A percentile compares a stretch with the other conserved stretches of the same genome.
Evolutionary conservation across 2,329 filamentous ascomycete species (phyloP).

Genomic region (Huntiella omanensis): DNA sequence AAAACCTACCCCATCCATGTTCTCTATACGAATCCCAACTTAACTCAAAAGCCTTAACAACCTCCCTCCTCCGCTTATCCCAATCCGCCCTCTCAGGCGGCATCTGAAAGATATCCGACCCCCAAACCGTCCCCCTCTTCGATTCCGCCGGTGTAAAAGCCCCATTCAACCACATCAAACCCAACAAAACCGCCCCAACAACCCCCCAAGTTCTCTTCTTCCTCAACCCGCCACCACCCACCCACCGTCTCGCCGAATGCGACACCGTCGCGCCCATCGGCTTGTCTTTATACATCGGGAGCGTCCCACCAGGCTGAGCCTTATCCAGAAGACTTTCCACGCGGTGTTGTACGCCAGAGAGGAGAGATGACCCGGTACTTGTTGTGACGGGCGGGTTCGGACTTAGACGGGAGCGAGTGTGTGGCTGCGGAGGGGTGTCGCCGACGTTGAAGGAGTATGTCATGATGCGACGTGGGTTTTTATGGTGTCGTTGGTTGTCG

Average conservation of each 20-base stretch:
- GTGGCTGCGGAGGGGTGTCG: conserved; percentile 40
- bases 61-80: conserved; percentile 56
- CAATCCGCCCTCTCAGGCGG: conserved; percentile 42
- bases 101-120: conserved; percentile 34
- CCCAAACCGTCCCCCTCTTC: conserved; percentile 26
- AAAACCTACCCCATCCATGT: conserved; percentile 71
- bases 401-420: conserved; percentile 15
- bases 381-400: conserved; percentile 19
- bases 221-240: conserved; percentile 35
- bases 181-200: conserved; percentile 32
- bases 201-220: conserved; percentile 15
- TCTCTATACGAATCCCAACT: conserved; percentile 89
- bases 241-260: conserved; percentile 37
- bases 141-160: conserved; percentile 27
- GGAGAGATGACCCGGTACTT: conserved; percentile 20
- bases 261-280: conserved; percentile 45
- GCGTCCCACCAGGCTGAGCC: conserved; percentile 24
- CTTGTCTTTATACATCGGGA: conserved; percentile 99
- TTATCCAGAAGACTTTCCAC: conserved; percentile 47
- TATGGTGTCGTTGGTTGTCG: no score
- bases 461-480: no score
- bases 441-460: conserved; percentile 28
- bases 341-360: conserved; percentile 36
- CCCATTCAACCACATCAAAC: conserved; percentile 51
- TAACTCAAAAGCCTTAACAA: conserved; percentile 74